phyloP scores from a whole-genome alignment of 2,329 filamentous ascomycete genomes.

The Verticillium zaregamsianum region DNA sequence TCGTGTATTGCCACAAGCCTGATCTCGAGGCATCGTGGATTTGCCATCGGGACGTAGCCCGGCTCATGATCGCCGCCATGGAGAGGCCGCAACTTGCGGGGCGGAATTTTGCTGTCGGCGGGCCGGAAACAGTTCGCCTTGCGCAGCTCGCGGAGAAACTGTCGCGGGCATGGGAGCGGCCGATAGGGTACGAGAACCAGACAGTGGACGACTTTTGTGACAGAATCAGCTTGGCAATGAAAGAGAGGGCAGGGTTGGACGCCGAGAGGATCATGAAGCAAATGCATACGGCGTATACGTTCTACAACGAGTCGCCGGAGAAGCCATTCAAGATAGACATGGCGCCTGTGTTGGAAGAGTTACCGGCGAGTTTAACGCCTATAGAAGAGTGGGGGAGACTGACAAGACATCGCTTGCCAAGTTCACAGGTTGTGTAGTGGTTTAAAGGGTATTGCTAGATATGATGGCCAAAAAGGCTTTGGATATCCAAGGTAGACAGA shows the following conservation, averaged over 20 bases:
- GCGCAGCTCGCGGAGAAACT: constrained; percentile 26
- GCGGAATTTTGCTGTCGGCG: constrained; percentile 27
- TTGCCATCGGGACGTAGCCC: constrained; percentile 32
- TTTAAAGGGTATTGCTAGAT: too few species aligned
- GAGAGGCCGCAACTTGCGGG: constrained; percentile 26
- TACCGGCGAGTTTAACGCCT: constrained; percentile 23
- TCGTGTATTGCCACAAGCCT: constrained; percentile 34
- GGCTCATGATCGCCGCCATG: constrained; percentile 31
- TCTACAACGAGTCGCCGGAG: constrained; percentile 32
- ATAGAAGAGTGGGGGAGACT: constrained; percentile 31
- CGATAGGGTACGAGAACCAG: constrained; percentile 26
- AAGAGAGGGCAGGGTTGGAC: constrained; percentile 26
- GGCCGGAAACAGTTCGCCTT: constrained; percentile 27
- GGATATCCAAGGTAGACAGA: too few species aligned
- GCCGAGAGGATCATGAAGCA: constrained; percentile 26
- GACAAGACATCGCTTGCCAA: constrained; percentile 7
- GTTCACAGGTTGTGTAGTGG: background rate
- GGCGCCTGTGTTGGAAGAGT: constrained; percentile 23
- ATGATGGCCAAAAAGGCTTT: too few species aligned
- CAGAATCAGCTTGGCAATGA: constrained; percentile 25
- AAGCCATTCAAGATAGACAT: constrained; percentile 33
- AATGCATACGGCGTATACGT: constrained; percentile 36
- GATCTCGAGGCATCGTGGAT: constrained; percentile 31
- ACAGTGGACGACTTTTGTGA: constrained; percentile 24
- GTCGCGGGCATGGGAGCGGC: constrained; percentile 24